Conservation (phyloP, 2,329 filamentous ascomycete genomes). For the Beauveria rudraprayagi region DNA sequence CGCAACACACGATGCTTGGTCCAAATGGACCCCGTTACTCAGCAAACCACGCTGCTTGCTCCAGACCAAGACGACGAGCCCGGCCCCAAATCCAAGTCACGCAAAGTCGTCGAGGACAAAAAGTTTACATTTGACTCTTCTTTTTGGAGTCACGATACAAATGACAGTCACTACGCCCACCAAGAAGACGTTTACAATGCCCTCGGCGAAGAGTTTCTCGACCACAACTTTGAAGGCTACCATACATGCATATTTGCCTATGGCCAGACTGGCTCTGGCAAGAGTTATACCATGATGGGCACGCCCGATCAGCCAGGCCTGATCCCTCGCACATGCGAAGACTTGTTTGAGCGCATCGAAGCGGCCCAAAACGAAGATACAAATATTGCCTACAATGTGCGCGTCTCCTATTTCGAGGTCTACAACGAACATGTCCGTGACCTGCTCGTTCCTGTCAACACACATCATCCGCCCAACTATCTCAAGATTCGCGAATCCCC, state of each 20-base stretch:
- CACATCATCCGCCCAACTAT: conserved; percentile 74
- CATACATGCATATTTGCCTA: conserved; percentile 99
- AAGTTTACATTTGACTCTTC: conserved; percentile 94
- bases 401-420: conserved; percentile 97
- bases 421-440: conserved; percentile 99
- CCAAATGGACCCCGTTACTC: conserved; percentile 79
- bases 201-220: conserved; percentile 90
- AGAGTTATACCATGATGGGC: conserved; percentile 99
- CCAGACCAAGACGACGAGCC: conserved; percentile 49
- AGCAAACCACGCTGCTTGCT: conserved; percentile 72
- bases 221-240: conserved; percentile 99
- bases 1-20: conserved; percentile 78
- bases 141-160: conserved; percentile 86
- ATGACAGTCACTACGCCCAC: conserved; percentile 77
- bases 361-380: conserved; percentile 67
- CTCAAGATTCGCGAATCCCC: conserved; percentile 96
- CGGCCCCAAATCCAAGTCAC: conserved; percentile 53
- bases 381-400: conserved; percentile 93
- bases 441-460: conserved; percentile 65
- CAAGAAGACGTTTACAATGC: conserved; percentile 93
- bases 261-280: conserved; percentile 93
- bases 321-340: conserved; percentile 91
- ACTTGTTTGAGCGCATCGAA: conserved; percentile 89
- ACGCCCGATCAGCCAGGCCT: conserved; percentile 75
- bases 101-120: conserved; percentile 78